Evolutionary conservation across 768 basidiomycete species (phyloP), one percentile per base, ranked within the genome.

Genomic region (Neoboletus brunneissimus): DNA sequence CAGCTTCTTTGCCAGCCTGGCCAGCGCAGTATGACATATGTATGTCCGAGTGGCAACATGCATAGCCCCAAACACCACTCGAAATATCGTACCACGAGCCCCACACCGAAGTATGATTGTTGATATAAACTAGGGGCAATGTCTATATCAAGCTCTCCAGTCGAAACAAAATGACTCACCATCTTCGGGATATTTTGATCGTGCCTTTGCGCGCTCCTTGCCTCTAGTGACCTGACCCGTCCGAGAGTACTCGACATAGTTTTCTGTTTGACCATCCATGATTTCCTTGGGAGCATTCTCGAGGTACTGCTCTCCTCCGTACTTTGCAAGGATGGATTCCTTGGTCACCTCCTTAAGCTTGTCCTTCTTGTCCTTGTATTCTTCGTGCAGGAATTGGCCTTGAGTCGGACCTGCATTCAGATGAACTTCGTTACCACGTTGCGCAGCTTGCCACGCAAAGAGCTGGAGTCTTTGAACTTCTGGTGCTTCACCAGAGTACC

Each of bases 31-130:
- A 98, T 18, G 95, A 95, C 48, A 90, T 75, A 64, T 93, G 88
- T 29, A 93, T 76, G 44, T 67, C 79, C 11, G 94, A 94, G 67
- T 97, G 95, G 67, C 97, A 99, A 72, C 97, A 99, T 27, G 84
- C 88, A 71, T 88, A 99, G 37, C 97, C 97, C 97, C 97, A 99
- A 56, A 77, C 67, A 15, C 86, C 83, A 3, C 81, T 79, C 13
- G 82, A 75, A 16, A 76, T 58, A 61, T 91, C 86, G 70, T 91
- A 98, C 86, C 87, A 98, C 43, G 97, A 99, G 44, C 97, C 97
- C 97, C 97, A 99, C n/a, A 98, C 87, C 5, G 85, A 78, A 0
- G 89, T 94, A 67, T 99, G 97, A 67, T 99, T 99, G 72, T 94
- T 95, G 66, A 89, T 76, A 63, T 82, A 87, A 8, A 94, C 94